Conservation (phyloP, 108 stramenopile genomes). For the Cylindrotheca fusiformis region DNA sequence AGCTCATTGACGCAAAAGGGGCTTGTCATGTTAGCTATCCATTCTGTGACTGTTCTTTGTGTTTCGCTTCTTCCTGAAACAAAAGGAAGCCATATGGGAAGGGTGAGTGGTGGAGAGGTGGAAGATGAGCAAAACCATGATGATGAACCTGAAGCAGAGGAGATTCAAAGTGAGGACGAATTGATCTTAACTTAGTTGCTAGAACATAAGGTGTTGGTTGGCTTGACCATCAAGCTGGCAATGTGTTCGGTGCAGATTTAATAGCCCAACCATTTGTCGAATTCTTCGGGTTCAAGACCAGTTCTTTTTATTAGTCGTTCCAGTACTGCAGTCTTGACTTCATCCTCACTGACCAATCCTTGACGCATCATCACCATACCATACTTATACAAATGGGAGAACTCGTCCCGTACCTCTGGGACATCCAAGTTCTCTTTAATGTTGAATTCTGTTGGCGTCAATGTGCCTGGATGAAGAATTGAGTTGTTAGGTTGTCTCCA, state of each 20-base stretch:
- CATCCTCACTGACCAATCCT: slow-evolving; percentile 49
- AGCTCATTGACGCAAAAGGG: slow-evolving; percentile 40
- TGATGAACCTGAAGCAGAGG: too few species aligned
- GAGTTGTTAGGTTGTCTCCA: too few species aligned
- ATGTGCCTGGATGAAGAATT: background rate
- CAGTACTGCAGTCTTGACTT: slow-evolving; percentile 45
- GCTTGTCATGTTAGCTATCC: slow-evolving; percentile 47
- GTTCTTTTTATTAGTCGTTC: slow-evolving; percentile 67
- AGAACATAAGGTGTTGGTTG: too few species aligned
- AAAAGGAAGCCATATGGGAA: slow-evolving; percentile 49
- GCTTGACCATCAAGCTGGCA: too few species aligned
- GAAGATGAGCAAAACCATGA: too few species aligned
- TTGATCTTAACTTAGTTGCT: too few species aligned
- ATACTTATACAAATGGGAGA: slow-evolving; percentile 60
- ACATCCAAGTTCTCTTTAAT: slow-evolving; percentile 66
- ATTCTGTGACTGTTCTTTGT: slow-evolving; percentile 34
- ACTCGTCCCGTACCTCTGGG: slow-evolving; percentile 68
- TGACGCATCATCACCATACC: slow-evolving; percentile 63
- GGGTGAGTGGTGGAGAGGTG: too few species aligned
- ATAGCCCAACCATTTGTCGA: slow-evolving; percentile 71
- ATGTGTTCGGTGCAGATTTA: too few species aligned
- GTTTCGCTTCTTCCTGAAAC: slow-evolving; percentile 59
- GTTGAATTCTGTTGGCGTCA: slow-evolving; percentile 71
- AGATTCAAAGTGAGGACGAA: too few species aligned
- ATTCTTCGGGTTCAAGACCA: slow-evolving; percentile 62